These are phyloP conservation scores for Hypoxylon cercidicola DNA, from an alignment of 495 filamentous ascomycete genomes.

Conservation along the genomic window DNA sequence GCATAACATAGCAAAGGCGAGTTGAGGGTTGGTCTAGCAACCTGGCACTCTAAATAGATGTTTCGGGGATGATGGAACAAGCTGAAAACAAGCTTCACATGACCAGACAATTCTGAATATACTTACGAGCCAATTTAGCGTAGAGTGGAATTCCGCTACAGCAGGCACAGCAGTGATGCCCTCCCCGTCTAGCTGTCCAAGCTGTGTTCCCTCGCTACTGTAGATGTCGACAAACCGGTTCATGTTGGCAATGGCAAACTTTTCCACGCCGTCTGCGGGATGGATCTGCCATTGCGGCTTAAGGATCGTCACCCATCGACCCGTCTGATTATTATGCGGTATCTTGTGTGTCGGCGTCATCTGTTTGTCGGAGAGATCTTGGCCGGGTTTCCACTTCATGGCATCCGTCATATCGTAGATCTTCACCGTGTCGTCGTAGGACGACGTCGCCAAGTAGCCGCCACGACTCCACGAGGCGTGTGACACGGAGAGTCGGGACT, in stretches of 20 bases:
- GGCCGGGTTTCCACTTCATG: conserved; percentile 70
- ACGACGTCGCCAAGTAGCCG: conserved; percentile 88
- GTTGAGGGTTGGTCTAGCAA: background rate
- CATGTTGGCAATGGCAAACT: conserved; percentile 96
- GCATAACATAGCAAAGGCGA: background rate
- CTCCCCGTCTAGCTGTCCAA: conserved; percentile 88
- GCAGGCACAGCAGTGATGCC: conserved; percentile 95
- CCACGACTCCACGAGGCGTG: conserved; percentile 87
- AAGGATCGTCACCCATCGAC: conserved; percentile 78
- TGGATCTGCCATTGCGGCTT: conserved; percentile 91
- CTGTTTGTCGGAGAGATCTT: conserved; percentile 65
- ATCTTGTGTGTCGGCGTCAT: conserved; percentile 77
- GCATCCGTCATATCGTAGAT: conserved; percentile 81
- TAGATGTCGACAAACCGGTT: conserved; percentile 96
- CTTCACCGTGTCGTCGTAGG: conserved; percentile 95
- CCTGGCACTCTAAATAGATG: too few relatives aligned
- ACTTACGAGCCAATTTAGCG: conserved; percentile 83
- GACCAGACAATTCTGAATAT: too few relatives aligned
- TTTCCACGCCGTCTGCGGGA: conserved; percentile 79
- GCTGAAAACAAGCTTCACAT: conserved; percentile 8
- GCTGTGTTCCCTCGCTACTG: conserved; percentile 79
- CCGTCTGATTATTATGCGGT: conserved; percentile 95
- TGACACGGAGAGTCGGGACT: conserved; percentile 83
- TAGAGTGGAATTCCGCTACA: conserved; percentile 89
- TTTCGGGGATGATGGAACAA: too few relatives aligned